A percentile compares a stretch with the other conserved stretches of the same genome.
Conservation (phyloP, 2,329 filamentous ascomycete species). For the Diaporthe citri region DNA sequence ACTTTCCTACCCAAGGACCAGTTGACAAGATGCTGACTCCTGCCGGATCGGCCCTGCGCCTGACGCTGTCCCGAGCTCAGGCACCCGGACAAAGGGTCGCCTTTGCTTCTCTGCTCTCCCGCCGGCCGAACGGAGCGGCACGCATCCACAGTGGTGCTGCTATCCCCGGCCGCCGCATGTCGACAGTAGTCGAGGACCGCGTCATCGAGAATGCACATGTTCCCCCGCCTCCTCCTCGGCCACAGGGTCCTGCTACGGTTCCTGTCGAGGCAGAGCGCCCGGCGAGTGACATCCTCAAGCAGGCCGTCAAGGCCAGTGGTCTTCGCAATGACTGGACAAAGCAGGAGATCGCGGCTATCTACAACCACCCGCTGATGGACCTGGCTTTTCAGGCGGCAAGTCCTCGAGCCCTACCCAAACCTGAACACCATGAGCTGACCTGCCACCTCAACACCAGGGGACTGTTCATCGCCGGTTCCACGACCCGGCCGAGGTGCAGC, state of each 20-base stretch:
- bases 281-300: constrained; percentile 51
- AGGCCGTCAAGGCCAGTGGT: constrained; percentile 70
- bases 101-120: constrained; percentile 11
- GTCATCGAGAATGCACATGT: constrained; percentile 15
- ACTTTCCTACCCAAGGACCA: neutral
- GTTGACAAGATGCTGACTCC: constrained; percentile 20
- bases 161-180: constrained; percentile 5
- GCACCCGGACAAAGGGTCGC: neutral
- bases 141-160: constrained; percentile 7
- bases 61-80: constrained; percentile 20
- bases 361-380: constrained; percentile 85
- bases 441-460: constrained; percentile 62
- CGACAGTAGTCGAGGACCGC: constrained; percentile 22
- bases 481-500: constrained; percentile 84
- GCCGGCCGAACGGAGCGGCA: constrained; percentile 12
- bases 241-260: neutral
- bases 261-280: neutral
- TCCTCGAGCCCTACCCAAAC: constrained; percentile 33
- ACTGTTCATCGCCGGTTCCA: constrained; percentile 88
- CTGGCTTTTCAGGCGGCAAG: constrained; percentile 80
- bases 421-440: constrained; percentile 34
- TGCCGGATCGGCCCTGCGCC: constrained; percentile 5
- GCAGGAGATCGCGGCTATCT: constrained; percentile 85
- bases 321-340: constrained; percentile 83
- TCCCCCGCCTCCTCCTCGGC: constrained; percentile 17